phyloP scores from a whole-genome alignment of 129 eudicot species.

The Centrapalus pauciflorus region DNA sequence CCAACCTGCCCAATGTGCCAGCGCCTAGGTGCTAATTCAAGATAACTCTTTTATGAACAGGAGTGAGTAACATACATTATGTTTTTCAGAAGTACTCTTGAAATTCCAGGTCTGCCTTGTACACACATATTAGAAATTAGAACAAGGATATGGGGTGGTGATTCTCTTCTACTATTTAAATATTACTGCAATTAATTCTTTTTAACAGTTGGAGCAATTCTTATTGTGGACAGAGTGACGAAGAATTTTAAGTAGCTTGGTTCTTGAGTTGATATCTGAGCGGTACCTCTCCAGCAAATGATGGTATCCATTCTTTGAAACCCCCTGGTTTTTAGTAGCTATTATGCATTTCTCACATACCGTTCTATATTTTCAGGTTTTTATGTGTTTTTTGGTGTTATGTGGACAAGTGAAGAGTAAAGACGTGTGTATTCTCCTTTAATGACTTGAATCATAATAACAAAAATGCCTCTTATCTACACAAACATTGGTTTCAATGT shows the following conservation, averaged over 20 bases:
- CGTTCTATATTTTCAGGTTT: neutral
- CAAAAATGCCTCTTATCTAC: neutral
- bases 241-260: neutral
- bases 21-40: no score
- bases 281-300: neutral
- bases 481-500: neutral
- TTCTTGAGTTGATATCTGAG: neutral
- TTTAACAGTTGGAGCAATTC: neutral
- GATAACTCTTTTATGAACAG: neutral
- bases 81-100: neutral
- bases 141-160: neutral
- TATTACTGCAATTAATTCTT: neutral
- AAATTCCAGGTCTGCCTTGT: neutral
- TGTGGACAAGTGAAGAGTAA: neutral
- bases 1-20: no score
- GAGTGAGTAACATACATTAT: neutral
- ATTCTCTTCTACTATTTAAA: neutral
- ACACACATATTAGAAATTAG: neutral
- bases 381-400: neutral
- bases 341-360: neutral
- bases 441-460: neutral
- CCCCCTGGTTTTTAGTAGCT: neutral
- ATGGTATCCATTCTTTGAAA: constrained; percentile 5
- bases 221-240: neutral
- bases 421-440: neutral